phyloP scores from a whole-genome alignment of 129 eudicot genomes.

The sunflower (Helianthus annuus) region HanXRQr2.0-SUNRISE NC_035444.2:1662381-1662880 shows the following conservation, averaged over 20 bases:
- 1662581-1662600: too few species aligned
- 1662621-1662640: neutral
- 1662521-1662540: too few species aligned
- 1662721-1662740: slow-evolving; percentile 77
- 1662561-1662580: too few species aligned
- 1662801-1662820: slow-evolving; percentile 59
- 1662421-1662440: neutral
- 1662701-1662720: slow-evolving; percentile 91
- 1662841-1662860: neutral
- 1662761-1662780: slow-evolving; percentile 93
- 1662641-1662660: slow-evolving; percentile 35
- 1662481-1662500: too few species aligned
- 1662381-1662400: slow-evolving; percentile 80
- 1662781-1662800: slow-evolving; percentile 95
- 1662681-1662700: slow-evolving; percentile 82
- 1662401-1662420: slow-evolving; percentile 8
- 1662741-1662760: slow-evolving; percentile 89
- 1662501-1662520: too few species aligned
- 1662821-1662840: neutral
- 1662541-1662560: too few species aligned
- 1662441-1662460: neutral
- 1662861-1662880: neutral
- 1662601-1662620: too few species aligned
- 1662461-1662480: too few species aligned
- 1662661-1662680: slow-evolving; percentile 89